phyloP scores from a whole-genome alignment of 164 flowering plant genomes.

The Liriodendron chinense region DNA sequence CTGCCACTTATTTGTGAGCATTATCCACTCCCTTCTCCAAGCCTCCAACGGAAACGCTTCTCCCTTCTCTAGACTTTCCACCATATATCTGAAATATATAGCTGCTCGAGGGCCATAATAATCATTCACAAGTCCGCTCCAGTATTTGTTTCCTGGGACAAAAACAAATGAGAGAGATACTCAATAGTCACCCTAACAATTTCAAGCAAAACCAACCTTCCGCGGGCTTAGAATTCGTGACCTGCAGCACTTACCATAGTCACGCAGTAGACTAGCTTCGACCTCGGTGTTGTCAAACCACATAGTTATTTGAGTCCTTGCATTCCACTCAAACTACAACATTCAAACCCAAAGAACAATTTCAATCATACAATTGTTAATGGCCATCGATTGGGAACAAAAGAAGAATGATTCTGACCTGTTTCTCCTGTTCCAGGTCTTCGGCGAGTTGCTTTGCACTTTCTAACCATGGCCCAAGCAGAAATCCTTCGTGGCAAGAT shows the following conservation, averaged over 20 bases:
- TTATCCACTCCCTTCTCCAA: conserved; percentile 81
- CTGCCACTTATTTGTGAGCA: conserved; percentile 74
- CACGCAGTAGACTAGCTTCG: conserved; percentile 72
- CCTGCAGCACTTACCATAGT: conserved; percentile 48
- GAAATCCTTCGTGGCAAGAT: conserved; percentile 69
- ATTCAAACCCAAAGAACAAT: neutral
- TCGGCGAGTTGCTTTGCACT: conserved; percentile 72
- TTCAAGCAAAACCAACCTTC: neutral
- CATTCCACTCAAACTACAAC: conserved; percentile 76
- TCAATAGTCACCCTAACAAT: neutral
- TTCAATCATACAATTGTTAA: neutral
- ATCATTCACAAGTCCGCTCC: conserved; percentile 69
- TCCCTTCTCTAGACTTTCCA: conserved; percentile 47
- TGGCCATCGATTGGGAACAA: neutral
- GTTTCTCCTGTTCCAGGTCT: conserved; percentile 53
- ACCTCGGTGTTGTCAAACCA: conserved; percentile 76
- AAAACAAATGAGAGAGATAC: neutral
- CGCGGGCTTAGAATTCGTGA: neutral
- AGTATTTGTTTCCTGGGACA: conserved; percentile 63
- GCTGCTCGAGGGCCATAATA: conserved; percentile 79
- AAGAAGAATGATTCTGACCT: conserved; percentile 26
- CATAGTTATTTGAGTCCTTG: conserved; percentile 81
- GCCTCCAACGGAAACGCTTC: conserved; percentile 34
- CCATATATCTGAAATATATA: conserved; percentile 54
- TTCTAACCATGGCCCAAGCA: conserved; percentile 78